Conservation (phyloP, 2,329 filamentous ascomycete genomes). For the Phyllachora maydis region DNA sequence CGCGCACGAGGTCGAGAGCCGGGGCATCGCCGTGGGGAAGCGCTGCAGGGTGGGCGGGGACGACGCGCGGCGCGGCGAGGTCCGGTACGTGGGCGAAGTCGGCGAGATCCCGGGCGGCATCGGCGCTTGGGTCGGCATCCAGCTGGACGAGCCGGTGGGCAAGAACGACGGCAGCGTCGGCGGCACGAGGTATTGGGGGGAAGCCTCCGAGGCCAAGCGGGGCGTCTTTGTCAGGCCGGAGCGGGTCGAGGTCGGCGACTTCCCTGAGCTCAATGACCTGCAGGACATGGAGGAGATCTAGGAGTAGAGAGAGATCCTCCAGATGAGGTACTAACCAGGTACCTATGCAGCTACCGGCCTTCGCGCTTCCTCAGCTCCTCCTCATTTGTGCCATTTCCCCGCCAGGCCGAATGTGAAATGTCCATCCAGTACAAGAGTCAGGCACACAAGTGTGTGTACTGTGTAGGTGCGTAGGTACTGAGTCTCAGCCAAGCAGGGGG, state of each 20-base stretch:
- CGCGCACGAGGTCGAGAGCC: conserved; percentile 46
- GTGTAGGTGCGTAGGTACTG: too few species aligned
- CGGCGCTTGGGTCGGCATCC: conserved; percentile 53
- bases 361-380: too few species aligned
- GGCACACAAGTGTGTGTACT: too few species aligned
- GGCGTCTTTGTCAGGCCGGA: conserved; percentile 67
- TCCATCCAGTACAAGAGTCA: too few species aligned
- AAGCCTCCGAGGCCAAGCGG: conserved; percentile 41
- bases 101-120: conserved; percentile 47
- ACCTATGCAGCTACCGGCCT: conserved; percentile 1
- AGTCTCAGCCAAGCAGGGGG: too few species aligned
- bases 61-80: conserved; percentile 46
- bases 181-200: conserved; percentile 47
- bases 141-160: conserved; percentile 61
- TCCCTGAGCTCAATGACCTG: conserved; percentile 46
- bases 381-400: too few species aligned
- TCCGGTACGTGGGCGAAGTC: conserved; percentile 55
- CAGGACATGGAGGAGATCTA: conserved; percentile 65
- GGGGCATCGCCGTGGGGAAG: conserved; percentile 42
- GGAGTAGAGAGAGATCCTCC: too few species aligned
- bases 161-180: conserved; percentile 57
- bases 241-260: conserved; percentile 58
- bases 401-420: too few species aligned
- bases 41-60: conserved; percentile 46
- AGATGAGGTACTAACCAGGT: too few species aligned